A percentile compares a stretch with the other conserved stretches of the same genome.
These are phyloP conservation scores for Odontarrhena argentea DNA, from an alignment of 345 rosid species.

Conservation along the genomic window DNA sequence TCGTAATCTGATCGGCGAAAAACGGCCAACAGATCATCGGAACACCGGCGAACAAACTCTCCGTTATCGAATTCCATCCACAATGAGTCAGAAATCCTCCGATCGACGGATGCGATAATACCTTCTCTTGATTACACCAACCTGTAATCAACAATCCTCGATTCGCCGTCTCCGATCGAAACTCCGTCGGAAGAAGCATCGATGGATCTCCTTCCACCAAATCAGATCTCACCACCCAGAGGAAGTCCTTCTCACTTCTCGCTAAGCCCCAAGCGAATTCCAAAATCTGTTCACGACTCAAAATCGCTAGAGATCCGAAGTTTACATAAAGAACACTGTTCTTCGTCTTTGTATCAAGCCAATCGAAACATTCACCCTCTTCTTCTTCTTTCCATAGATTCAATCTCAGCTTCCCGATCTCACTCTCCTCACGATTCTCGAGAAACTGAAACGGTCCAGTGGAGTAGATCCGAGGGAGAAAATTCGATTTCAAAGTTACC, in stretches of 20 bases:
- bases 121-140: conserved; percentile 62
- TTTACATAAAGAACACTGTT: conserved; percentile 55
- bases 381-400: conserved; percentile 58
- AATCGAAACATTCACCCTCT: conserved; percentile 44
- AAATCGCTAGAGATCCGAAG: conserved; percentile 60
- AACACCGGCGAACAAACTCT: conserved; percentile 49
- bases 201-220: conserved; percentile 46
- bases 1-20: conserved; percentile 61
- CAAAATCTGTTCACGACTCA: conserved; percentile 42
- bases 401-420: conserved; percentile 38
- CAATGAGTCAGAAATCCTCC: conserved; percentile 59
- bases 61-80: conserved; percentile 72
- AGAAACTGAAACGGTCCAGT: conserved; percentile 50
- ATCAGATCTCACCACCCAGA: conserved; percentile 60
- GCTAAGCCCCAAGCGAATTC: conserved; percentile 75
- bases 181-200: conserved; percentile 44
- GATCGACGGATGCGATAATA: conserved; percentile 49
- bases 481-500: conserved; percentile 22
- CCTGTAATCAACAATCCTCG: conserved; percentile 43
- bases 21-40: conserved; percentile 65
- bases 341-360: conserved; percentile 49
- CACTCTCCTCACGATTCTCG: not conserved
- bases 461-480: conserved; percentile 42
- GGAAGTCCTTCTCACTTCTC: conserved; percentile 48
- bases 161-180: conserved; percentile 39